Percentiles rank a stretch among this genome's conserved stretches.
Conservation (phyloP, 306 rosid species). For the Trichosanthes truncata region DNA sequence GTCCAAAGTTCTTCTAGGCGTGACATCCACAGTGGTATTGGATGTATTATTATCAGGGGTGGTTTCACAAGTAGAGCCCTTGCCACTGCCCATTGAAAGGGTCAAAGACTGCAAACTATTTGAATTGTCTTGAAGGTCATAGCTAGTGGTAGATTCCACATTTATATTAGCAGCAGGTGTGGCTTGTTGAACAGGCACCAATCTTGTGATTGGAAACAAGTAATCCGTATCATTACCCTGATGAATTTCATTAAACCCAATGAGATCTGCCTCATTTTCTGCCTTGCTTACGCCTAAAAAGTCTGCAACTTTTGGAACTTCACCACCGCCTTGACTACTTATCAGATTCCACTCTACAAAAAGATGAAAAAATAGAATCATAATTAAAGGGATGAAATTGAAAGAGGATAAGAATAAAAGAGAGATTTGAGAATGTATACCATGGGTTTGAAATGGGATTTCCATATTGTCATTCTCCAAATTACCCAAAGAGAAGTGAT, state of each 20-base stretch:
- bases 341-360: conserved; percentile 80
- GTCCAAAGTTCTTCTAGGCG: conserved; percentile 75
- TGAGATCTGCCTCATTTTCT: conserved; percentile 71
- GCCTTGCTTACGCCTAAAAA: conserved; percentile 85
- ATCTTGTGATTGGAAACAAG: conserved; percentile 35
- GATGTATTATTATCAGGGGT: conserved; percentile 13
- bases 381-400: not conserved
- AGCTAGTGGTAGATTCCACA: conserved; percentile 21
- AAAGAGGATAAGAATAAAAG: not conserved
- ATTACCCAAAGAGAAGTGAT: conserved; percentile 72
- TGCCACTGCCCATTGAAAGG: conserved; percentile 87
- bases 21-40: conserved; percentile 33
- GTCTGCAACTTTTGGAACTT: conserved; percentile 91
- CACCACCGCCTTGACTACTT: conserved; percentile 32
- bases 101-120: conserved; percentile 70
- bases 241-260: conserved; percentile 43
- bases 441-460: conserved; percentile 75
- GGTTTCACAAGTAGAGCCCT: conserved; percentile 65
- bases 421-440: conserved; percentile 14
- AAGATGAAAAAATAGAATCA: not conserved
- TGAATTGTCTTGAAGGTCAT: conserved; percentile 58
- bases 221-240: conserved; percentile 49
- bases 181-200: conserved; percentile 54
- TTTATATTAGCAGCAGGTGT: conserved; percentile 7
- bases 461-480: conserved; percentile 65